A percentile compares a stretch with the other conserved stretches of the same genome.
These are phyloP conservation scores for Aspergillus fijiensis DNA, from an alignment of 2,329 filamentous ascomycete species.

Conservation along the genomic window DNA sequence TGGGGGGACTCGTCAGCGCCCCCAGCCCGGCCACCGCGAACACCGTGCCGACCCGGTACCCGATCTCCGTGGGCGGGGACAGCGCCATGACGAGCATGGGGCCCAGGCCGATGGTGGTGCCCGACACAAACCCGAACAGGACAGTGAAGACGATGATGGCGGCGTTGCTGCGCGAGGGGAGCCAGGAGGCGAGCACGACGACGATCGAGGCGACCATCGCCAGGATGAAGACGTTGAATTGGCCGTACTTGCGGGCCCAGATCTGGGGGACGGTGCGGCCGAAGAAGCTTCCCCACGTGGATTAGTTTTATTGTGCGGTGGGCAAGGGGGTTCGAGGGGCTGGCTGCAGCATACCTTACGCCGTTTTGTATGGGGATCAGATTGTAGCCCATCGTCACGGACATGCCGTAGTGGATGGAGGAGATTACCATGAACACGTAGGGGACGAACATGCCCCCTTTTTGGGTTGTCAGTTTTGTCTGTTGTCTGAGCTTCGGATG, in stretches of 20 bases:
- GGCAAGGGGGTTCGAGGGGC: no score
- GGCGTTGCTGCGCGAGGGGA: slow-evolving; percentile 46
- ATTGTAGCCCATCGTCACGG: background rate
- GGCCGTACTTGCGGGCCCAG: slow-evolving; percentile 18
- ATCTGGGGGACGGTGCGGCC: slow-evolving; percentile 19
- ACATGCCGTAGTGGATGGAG: slow-evolving; percentile 22
- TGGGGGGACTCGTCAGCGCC: no score
- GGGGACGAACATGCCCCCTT: no score
- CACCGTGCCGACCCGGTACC: slow-evolving; percentile 57
- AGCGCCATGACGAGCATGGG: slow-evolving; percentile 64
- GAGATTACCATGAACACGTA: background rate
- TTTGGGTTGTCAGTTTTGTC: background rate
- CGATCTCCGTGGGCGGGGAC: slow-evolving; percentile 65
- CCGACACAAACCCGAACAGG: slow-evolving; percentile 65
- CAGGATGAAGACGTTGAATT: slow-evolving; percentile 20
- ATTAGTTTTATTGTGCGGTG: no score
- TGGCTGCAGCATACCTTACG: no score
- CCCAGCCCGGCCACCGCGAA: no score
- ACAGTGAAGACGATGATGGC: slow-evolving; percentile 61
- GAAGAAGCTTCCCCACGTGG: slow-evolving; percentile 12
- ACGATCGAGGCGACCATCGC: slow-evolving; percentile 12
- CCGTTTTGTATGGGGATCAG: no score
- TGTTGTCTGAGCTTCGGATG: no score
- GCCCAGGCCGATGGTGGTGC: slow-evolving; percentile 60
- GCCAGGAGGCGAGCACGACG: slow-evolving; percentile 19